Percentiles rank a stretch among this genome's conserved stretches.
These are phyloP conservation scores for Suillus spraguei DNA, from an alignment of 768 basidiomycete genomes.

Conservation along the genomic window DNA sequence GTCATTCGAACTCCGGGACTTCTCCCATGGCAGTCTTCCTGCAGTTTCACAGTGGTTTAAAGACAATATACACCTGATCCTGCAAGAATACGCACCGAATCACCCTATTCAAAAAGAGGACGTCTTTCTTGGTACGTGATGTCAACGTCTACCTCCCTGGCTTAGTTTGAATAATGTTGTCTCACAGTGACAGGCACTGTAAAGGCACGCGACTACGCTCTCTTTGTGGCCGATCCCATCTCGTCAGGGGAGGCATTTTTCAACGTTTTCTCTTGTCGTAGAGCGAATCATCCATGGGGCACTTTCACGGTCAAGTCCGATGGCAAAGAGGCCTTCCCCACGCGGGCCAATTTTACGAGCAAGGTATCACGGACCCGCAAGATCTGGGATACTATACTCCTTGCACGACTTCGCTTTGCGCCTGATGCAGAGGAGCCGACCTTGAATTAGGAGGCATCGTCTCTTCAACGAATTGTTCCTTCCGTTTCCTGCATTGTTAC, in stretches of 20 bases:
- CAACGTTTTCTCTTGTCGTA: slow-evolving; percentile 59
- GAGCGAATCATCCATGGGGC: slow-evolving; percentile 69
- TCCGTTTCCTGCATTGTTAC: not conserved
- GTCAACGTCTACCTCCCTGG: not conserved
- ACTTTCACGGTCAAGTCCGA: slow-evolving; percentile 65
- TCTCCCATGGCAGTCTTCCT: slow-evolving; percentile 50
- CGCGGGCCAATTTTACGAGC: slow-evolving; percentile 40
- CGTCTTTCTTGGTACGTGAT: slow-evolving; percentile 46
- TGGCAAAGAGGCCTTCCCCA: slow-evolving; percentile 37
- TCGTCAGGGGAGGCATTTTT: slow-evolving; percentile 68
- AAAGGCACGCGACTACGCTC: slow-evolving; percentile 68
- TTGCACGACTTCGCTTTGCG: slow-evolving; percentile 68
- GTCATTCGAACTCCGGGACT: slow-evolving; percentile 66
- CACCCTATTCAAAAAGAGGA: slow-evolving; percentile 61
- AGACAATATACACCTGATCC: slow-evolving; percentile 63
- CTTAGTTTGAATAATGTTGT: not conserved
- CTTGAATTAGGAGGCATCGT: slow-evolving; percentile 19
- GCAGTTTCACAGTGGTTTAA: slow-evolving; percentile 76
- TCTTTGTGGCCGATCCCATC: slow-evolving; percentile 75
- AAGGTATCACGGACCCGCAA: slow-evolving; percentile 52
- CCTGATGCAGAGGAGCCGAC: slow-evolving; percentile 63
- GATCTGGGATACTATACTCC: slow-evolving; percentile 60
- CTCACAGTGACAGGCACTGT: slow-evolving; percentile 66
- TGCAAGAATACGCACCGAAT: slow-evolving; percentile 50
- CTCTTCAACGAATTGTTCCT: not conserved